phyloP scores from a whole-genome alignment of 1,139 yeast species.

The Saccharomyces pastorianus region DNA sequence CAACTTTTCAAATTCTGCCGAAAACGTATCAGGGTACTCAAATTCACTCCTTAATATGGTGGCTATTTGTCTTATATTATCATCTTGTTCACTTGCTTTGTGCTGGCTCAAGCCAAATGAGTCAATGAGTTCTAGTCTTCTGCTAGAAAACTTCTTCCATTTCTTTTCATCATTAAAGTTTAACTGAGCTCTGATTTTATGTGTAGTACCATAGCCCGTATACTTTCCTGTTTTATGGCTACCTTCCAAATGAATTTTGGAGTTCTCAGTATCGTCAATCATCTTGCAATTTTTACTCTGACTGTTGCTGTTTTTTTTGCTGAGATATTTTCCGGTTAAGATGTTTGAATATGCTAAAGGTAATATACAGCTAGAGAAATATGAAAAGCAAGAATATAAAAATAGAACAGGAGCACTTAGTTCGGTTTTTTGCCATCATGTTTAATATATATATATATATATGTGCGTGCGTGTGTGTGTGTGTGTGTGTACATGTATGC shows the following conservation, averaged over 20 bases:
- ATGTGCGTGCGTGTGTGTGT: background rate
- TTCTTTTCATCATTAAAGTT: constrained; percentile 69
- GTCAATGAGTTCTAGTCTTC: constrained; percentile 83
- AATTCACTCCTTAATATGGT: constrained; percentile 68
- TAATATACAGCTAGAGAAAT: background rate
- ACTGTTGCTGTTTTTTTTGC: background rate
- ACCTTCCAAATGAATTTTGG: background rate
- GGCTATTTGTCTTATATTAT: constrained; percentile 69
- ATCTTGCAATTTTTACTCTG: background rate
- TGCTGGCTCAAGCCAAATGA: constrained; percentile 63
- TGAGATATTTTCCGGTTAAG: background rate
- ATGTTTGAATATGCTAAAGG: background rate
- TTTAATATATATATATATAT: background rate
- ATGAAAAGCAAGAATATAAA: background rate
- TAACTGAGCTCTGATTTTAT: constrained; percentile 61
- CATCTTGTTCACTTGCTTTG: constrained; percentile 91
- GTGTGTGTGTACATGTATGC: background rate
- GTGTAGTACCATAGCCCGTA: constrained; percentile 56
- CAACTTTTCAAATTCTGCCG: constrained; percentile 74
- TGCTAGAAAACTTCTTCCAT: constrained; percentile 85
- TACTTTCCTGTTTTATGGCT: background rate
- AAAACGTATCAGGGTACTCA: constrained; percentile 49
- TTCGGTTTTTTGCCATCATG: background rate
- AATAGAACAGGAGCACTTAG: background rate
- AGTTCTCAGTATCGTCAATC: background rate